A percentile compares a stretch with the other conserved stretches of the same genome.
Conservation (phyloP, 257 asterid species). For the Rhazya stricta region DNA sequence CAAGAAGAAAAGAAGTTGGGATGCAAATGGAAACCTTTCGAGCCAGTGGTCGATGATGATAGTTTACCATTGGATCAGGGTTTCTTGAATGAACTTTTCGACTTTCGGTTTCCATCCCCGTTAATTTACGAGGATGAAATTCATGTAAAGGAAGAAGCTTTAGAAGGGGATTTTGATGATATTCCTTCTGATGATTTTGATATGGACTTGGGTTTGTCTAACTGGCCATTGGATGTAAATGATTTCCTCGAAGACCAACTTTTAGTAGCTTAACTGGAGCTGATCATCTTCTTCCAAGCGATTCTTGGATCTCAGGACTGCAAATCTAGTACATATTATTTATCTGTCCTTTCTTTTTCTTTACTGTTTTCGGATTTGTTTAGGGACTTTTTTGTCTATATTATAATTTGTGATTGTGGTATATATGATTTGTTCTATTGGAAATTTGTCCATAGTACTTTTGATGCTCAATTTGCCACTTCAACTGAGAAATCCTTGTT, state of each 20-base stretch:
- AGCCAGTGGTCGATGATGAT: slow-evolving; percentile 22
- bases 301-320: background rate
- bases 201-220: slow-evolving; percentile 25
- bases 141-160: slow-evolving; percentile 5
- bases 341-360: background rate
- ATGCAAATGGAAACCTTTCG: slow-evolving; percentile 7
- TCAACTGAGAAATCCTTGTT: too few species aligned
- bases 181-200: slow-evolving; percentile 19
- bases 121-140: slow-evolving; percentile 25
- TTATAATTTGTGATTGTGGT: background rate
- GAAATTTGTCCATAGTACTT: background rate
- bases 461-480: background rate
- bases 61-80: slow-evolving; percentile 35
- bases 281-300: background rate
- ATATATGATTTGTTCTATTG: background rate
- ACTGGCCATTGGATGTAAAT: slow-evolving; percentile 35
- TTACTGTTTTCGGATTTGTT: too few species aligned
- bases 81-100: slow-evolving; percentile 30
- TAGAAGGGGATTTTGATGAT: slow-evolving; percentile 24
- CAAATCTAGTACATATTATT: background rate
- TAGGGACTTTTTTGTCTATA: background rate
- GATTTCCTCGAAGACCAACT: slow-evolving; percentile 30
- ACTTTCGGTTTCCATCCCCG: slow-evolving; percentile 37
- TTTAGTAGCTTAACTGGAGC: background rate
- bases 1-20: background rate